Percentiles rank a stretch among this genome's conserved stretches.
Conservation (phyloP, 495 filamentous ascomycete genomes). For the Xylaria palmicola region DNA sequence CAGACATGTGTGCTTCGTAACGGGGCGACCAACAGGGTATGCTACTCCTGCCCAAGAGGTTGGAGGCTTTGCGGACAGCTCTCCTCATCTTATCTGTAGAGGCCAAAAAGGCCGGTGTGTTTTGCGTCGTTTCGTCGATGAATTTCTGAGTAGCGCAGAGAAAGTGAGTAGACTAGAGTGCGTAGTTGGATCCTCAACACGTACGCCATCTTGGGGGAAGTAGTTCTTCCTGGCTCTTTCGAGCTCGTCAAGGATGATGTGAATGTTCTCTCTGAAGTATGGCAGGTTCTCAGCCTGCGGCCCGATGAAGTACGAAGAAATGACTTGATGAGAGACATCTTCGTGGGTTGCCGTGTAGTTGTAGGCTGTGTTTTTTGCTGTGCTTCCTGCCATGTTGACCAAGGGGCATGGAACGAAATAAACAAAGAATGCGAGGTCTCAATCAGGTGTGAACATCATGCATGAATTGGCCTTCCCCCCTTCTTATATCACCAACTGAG, state of each 20-base stretch:
- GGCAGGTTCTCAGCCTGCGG: conserved; percentile 42
- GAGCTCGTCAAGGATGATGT: conserved; percentile 35
- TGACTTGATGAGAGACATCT: conserved; percentile 33
- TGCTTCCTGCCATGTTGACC: not conserved
- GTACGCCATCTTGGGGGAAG: conserved; percentile 31
- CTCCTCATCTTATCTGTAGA: conserved; percentile 27
- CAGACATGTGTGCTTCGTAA: conserved; percentile 48
- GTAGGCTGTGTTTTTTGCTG: conserved; percentile 8
- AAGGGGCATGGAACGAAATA: not conserved
- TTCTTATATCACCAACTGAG: not conserved
- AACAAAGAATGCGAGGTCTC: not conserved
- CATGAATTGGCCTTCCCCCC: not conserved
- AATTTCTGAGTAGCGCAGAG: conserved; percentile 25
- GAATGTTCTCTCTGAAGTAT: conserved; percentile 37
- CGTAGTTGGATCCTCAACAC: not conserved
- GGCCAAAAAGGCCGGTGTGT: conserved; percentile 28
- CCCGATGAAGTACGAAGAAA: conserved; percentile 44
- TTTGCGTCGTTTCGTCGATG: conserved; percentile 30
- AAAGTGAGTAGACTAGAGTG: not conserved
- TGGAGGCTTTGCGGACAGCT: conserved; percentile 20
- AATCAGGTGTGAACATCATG: not conserved
- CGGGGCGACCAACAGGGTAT: conserved; percentile 48
- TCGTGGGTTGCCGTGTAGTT: not conserved
- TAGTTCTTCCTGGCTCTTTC: conserved; percentile 31
- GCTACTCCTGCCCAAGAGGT: conserved; percentile 33